phyloP scores from a whole-genome alignment of 2,329 filamentous ascomycete species.

The Penicillium freii region DNA sequence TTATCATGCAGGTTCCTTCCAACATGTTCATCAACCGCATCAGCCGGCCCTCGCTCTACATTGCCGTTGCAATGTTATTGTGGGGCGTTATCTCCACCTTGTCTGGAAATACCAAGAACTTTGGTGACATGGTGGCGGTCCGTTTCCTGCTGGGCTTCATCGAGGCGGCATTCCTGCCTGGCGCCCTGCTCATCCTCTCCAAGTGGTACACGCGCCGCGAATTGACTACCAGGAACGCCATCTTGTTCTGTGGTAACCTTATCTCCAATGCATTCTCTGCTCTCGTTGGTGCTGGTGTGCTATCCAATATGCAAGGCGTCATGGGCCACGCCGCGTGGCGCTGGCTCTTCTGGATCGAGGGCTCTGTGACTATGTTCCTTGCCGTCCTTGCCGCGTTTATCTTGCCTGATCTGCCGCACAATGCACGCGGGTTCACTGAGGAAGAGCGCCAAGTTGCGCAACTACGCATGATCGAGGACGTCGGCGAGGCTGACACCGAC shows the following conservation, averaged over 20 bases:
- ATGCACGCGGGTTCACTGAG: slow-evolving; percentile 49
- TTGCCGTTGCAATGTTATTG: slow-evolving; percentile 49
- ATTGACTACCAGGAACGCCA: slow-evolving; percentile 45
- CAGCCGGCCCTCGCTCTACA: slow-evolving; percentile 46
- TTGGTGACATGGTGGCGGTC: slow-evolving; percentile 36
- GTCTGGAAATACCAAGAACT: slow-evolving; percentile 47
- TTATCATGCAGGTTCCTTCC: slow-evolving; percentile 48
- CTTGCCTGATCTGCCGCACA: slow-evolving; percentile 55
- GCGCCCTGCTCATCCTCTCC: slow-evolving; percentile 42
- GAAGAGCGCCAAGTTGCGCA: slow-evolving; percentile 51
- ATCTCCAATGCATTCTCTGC: slow-evolving; percentile 49
- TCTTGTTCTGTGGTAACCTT: slow-evolving; percentile 49
- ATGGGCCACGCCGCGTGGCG: slow-evolving; percentile 44
- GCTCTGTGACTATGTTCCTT: slow-evolving; percentile 50
- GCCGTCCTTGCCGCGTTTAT: slow-evolving; percentile 37
- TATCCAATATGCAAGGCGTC: slow-evolving; percentile 45
- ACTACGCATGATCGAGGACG: slow-evolving; percentile 57
- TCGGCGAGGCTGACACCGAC: slow-evolving; percentile 57
- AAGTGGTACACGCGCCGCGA: slow-evolving; percentile 52
- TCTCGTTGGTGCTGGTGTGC: slow-evolving; percentile 47
- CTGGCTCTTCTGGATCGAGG: slow-evolving; percentile 55
- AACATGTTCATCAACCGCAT: slow-evolving; percentile 49
- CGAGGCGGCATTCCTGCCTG: slow-evolving; percentile 42
- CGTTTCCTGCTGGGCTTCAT: slow-evolving; percentile 41
- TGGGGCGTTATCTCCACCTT: slow-evolving; percentile 63